Evolutionary conservation across 805 yeast species (phyloP).

Genomic region (Candida stauntonica): DNA sequence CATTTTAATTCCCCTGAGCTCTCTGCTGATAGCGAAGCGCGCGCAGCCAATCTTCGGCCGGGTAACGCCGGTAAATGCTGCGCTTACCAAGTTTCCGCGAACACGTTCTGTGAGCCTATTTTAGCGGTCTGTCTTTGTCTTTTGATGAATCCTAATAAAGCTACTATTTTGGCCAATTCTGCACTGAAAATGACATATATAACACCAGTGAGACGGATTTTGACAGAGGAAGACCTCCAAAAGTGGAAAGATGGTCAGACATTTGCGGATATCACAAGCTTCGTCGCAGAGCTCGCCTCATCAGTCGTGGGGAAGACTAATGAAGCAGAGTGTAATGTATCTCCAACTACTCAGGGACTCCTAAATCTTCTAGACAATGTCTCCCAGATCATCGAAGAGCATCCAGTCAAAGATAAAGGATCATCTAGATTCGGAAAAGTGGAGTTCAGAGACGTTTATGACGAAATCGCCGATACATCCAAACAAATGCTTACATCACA

Average conservation of each 20-base stretch:
- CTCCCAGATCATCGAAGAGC: slow-evolving; percentile 37
- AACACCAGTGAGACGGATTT: slow-evolving; percentile 42
- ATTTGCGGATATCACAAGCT: slow-evolving; percentile 45
- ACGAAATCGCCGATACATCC: slow-evolving; percentile 42
- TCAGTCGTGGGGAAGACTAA: slow-evolving; percentile 61
- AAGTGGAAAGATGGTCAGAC: slow-evolving; percentile 53
- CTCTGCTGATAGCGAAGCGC: too few species aligned
- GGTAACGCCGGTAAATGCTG: background rate
- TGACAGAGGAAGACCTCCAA: slow-evolving; percentile 55
- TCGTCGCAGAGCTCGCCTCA: slow-evolving; percentile 53
- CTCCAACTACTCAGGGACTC: slow-evolving; percentile 32
- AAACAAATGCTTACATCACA: slow-evolving; percentile 13
- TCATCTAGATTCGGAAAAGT: slow-evolving; percentile 84
- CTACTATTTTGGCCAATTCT: background rate
- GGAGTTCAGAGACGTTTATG: slow-evolving; percentile 83
- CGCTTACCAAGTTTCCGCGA: background rate
- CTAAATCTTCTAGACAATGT: slow-evolving; percentile 44
- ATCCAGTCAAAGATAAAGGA: slow-evolving; percentile 69
- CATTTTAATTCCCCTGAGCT: too few species aligned
- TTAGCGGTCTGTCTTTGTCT: background rate
- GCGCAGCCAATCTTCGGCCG: too few species aligned
- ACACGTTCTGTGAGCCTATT: background rate
- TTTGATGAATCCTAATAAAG: background rate
- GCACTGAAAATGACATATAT: background rate
- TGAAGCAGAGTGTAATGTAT: slow-evolving; percentile 41